These are phyloP conservation scores for Phyllosticta capitalensis DNA, from an alignment of 2,329 filamentous ascomycete species.

Conservation along the genomic window DNA sequence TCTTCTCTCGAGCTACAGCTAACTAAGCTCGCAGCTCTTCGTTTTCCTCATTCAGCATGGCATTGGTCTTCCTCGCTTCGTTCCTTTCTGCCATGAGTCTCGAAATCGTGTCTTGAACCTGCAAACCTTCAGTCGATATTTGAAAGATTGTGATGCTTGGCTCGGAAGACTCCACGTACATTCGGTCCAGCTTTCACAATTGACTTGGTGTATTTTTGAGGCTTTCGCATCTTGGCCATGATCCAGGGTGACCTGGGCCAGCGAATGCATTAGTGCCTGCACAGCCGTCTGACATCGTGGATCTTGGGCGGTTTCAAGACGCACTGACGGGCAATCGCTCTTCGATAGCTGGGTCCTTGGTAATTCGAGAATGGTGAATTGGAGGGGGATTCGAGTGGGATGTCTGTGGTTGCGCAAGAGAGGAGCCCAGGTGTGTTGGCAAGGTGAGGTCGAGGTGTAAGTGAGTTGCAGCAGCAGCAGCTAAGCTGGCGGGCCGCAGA, in stretches of 20 bases:
- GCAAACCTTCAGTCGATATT: neutral
- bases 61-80: neutral
- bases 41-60: neutral
- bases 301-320: conserved; percentile 16
- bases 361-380: neutral
- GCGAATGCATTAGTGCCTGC: neutral
- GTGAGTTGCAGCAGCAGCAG: neutral
- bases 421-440: neutral
- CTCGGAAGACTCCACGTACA: neutral
- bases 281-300: conserved; percentile 4
- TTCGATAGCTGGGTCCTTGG: neutral
- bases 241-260: neutral
- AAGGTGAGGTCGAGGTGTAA: too few relatives aligned
- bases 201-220: neutral
- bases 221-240: neutral
- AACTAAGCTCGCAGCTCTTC: neutral
- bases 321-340: conserved; percentile 1
- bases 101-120: neutral
- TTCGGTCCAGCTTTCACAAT: neutral
- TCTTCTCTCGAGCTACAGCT: neutral
- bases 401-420: neutral
- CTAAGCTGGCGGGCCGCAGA: neutral
- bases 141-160: neutral
- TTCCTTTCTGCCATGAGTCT: neutral
- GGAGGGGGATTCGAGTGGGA: neutral